Evolutionary conservation across 1,284 basidiomycete genomes (phyloP), one percentile per base, ranked within the genome.

Genomic region (Calocybe gambosa): DNA sequence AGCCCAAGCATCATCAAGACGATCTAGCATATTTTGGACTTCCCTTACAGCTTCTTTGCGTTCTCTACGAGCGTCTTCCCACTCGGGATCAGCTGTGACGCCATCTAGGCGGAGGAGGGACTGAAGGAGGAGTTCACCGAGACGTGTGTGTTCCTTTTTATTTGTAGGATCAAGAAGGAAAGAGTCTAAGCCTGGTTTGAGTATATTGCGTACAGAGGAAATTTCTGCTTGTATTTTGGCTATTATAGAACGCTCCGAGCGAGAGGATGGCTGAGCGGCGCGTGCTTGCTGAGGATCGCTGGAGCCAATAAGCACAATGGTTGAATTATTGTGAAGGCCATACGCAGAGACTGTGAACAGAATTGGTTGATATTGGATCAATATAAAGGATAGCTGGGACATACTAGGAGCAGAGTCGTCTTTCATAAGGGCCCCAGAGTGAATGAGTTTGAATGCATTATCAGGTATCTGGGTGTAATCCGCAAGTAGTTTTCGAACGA

Each of bases 381-480:
- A 21, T 20, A 18, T 16, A 13, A 33, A 43, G 46, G 18, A 46
- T 42, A 29, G 38, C 43, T 42, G 50, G 49, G 15, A 75, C 77
- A 58, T 57, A 87, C 82, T 68, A 36, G 75, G 78, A 3, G 77
- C 80, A 50, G 68, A 67, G 58, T 91, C 82, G 58, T 90, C 86
- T 52, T 81, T 84, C 77, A 89, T 83, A 57, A 90, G 72, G 4
- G 84, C 87, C 36, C 88, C 87, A 34, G 81, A 75, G 61, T 86
- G 82, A 47, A 91, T 76, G 60, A 91, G 74, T 60, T 88, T 86
- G 73, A 89, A 87, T n/a, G 74, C 73, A 54, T 72, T 54, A 29
- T 62, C 61, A 0, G 78, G 73, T 5, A 89, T 72, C 46, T 80
- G 78, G 2, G 82, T 87, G 60, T 80, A 77, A 6, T 80, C 75